Evolutionary conservation across 1,139 yeast genomes (phyloP), one percentile per base, ranked within the genome.

Genomic region (Lodderomyces metapsilosis): DNA sequence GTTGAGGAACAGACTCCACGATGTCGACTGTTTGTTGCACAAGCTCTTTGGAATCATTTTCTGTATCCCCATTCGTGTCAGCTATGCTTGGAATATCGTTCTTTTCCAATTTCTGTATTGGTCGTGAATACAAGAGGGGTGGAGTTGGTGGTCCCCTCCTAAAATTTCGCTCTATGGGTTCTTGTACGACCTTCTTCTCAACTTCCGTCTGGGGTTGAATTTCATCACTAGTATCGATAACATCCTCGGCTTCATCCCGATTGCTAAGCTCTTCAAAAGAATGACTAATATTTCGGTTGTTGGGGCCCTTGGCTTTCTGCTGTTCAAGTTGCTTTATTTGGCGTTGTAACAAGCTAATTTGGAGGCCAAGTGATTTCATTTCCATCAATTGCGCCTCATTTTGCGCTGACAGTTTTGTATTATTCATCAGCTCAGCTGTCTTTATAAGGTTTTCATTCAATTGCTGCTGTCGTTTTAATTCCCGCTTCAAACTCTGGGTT

Each of bases 401-500:
- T 20, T 24, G 37, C 6, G 23, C 22, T 30, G 53, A 39, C 27
- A 41, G 41, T 40, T 36, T 38, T 5, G 18, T n/a, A 8, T 13
- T 20, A 13, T 33, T 15, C 15, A 9, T 10, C 27, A 33, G 11
- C n/a, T 33, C 27, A 22, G 25, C 17, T 21, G 24, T 27, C 10
- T 27, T 36, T 11, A n/a, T 2, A 8, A 32, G 24, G 3, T 6
- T n/a, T 10, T 32, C 33, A 15, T 27, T 24, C 17, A 25, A 12
- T 22, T 36, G 38, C 13, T 27, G 15, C 21, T 38, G 34, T 3
- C 28, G 31, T 18, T 53, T 49, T 13, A 69, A 43, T 13, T 56
- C 53, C 31, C 53, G 53, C 5, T 52, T 41, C 39, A 68, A 48
- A 24, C 56, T 59, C 23, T 56, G 53, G 0, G 65, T 53, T 40